Conservation (phyloP, 129 eudicot genomes). For the Lonicera japonica region DNA sequence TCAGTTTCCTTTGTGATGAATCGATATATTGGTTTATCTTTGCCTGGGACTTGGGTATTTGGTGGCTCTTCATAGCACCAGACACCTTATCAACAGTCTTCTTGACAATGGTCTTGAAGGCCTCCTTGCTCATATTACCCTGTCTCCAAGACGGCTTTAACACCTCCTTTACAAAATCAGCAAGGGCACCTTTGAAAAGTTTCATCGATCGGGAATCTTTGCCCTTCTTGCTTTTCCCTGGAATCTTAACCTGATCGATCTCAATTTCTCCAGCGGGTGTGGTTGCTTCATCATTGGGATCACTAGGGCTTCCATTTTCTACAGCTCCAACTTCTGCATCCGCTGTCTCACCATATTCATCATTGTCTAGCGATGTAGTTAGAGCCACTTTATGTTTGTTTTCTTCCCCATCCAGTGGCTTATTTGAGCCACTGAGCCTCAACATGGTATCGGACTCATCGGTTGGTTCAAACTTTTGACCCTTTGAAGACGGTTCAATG, state of each 20-base stretch:
- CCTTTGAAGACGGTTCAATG: conserved; percentile 55
- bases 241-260: conserved; percentile 65
- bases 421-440: conserved; percentile 33
- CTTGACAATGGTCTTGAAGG: conserved; percentile 93
- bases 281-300: conserved; percentile 39
- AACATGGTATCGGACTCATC: conserved; percentile 27
- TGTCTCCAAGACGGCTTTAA: conserved; percentile 94
- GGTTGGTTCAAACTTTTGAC: conserved; percentile 27
- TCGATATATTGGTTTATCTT: conserved; percentile 87
- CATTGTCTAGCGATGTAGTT: conserved; percentile 37
- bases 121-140: conserved; percentile 99
- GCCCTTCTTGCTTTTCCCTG: conserved; percentile 48
- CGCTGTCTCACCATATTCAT: conserved; percentile 88
- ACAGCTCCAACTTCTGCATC: conserved; percentile 87
- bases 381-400: conserved; percentile 35
- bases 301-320: conserved; percentile 68
- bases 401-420: conserved; percentile 34
- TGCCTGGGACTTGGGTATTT: conserved; percentile 72
- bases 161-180: conserved; percentile 91
- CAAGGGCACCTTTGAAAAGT: conserved; percentile 68
- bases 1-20: conserved; percentile 75
- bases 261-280: conserved; percentile 57
- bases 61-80: conserved; percentile 87
- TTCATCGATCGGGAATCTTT: conserved; percentile 79
- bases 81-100: conserved; percentile 94